Base-by-base conservation (phyloP, 2,329 filamentous ascomycete species). In the Dothideomycetes sp. region DNA sequence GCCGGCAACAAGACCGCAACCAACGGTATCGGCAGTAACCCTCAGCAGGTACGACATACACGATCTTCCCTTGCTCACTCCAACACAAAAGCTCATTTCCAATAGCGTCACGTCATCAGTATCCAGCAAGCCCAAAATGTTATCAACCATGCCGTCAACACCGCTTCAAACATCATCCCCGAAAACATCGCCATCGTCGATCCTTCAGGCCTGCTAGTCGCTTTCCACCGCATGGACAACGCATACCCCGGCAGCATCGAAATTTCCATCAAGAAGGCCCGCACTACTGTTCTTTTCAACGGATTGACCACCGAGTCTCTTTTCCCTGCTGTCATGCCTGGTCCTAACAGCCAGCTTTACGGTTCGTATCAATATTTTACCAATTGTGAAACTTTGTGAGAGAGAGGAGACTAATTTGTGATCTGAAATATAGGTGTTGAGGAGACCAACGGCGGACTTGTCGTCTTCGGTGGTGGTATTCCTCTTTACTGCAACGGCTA, bases 201-300 rank as follows among this genome's bases (percentile, higher is more conserved):
- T 29, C 52, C 53, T 13, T 50, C 48, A 4, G 48, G 47, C 15
- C 42, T 49, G 28, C 47, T 57, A 23, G 52, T 57, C 23, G 54
- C 50, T 13, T 54, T 57, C 45, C 45, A 55, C 16, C 48, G 52
- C n/a, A 57, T 53, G 50, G 53, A 56, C 44, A 53, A 55, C 39
- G 49, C 53, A 17, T 55, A 47, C 39, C 49, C 54, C 18, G 49
- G 45, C 20, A 51, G 46, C 32, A 48, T 53, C 28, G 51, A 56
- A 38, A 54, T 57, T 36, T 47, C 42, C 25, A 53, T 51, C 31
- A 55, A 54, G 45, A 55, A 57, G 33, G 53, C 54, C 11, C 50
- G 51, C 37, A 55, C 52, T 1, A 50, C 51, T 6, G 48, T 49
- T n/a, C 44, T 50, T 17, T 56, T 54, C 49, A 56, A 56, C 24